Conservation (phyloP, 2,329 filamentous ascomycete species). For the Alternaria ventricosa region DNA sequence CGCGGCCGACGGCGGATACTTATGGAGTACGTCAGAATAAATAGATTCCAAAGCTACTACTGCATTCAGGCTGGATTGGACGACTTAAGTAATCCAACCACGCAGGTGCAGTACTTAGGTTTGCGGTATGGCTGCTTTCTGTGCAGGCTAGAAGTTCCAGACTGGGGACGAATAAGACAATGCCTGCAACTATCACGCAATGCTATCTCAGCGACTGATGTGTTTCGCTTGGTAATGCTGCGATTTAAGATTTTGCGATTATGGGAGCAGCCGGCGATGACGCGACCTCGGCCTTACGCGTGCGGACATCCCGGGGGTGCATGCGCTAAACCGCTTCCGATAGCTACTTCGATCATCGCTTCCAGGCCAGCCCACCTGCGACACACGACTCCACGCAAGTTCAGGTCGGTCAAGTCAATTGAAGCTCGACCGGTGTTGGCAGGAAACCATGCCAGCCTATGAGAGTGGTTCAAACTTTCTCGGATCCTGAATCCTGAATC, state of each 20-base stretch:
- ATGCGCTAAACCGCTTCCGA: conserved; percentile 24
- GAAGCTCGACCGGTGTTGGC: conserved; percentile 6
- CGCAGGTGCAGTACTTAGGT: background rate
- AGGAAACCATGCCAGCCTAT: conserved; percentile 17
- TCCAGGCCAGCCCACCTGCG: conserved; percentile 14
- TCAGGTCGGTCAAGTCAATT: conserved; percentile 5
- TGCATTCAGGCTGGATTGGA: conserved; percentile 18
- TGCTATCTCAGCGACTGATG: background rate
- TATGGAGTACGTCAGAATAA: conserved; percentile 41
- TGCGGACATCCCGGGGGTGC: conserved; percentile 12
- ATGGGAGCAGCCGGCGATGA: conserved; percentile 21
- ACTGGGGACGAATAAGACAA: conserved; percentile 12
- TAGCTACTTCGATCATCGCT: conserved; percentile 26
- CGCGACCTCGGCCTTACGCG: conserved; percentile 11
- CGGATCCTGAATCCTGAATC: conserved; percentile 6
- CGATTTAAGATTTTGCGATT: conserved; percentile 27
- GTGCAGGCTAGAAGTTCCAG: background rate
- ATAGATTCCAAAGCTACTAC: conserved; percentile 15
- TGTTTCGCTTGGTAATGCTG: conserved; percentile 11
- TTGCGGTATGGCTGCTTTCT: conserved; percentile 5
- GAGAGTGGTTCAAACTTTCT: conserved; percentile 2
- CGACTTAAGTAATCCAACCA: conserved; percentile 41
- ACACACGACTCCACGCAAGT: conserved; percentile 11
- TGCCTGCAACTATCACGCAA: conserved; percentile 1
- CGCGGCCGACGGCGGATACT: conserved; percentile 25